These are phyloP conservation scores for Kodamaea sagamina DNA, from an alignment of 805 yeast species.

Conservation along the genomic window DNA sequence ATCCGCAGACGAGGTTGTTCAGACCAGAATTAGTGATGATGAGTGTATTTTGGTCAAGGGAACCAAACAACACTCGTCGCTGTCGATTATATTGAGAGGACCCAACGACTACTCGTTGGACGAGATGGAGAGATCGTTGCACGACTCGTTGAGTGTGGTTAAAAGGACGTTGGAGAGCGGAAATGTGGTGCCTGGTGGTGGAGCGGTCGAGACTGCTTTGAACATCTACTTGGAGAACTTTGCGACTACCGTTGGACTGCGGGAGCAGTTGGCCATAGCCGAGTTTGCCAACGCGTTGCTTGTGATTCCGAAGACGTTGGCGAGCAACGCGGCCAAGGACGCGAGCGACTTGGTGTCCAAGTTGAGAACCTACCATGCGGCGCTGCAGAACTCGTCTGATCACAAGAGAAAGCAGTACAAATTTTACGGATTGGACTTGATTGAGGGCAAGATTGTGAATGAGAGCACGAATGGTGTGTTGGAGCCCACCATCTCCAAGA, in stretches of 20 bases:
- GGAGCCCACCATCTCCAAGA: slow-evolving; percentile 92
- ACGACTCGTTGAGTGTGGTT: slow-evolving; percentile 91
- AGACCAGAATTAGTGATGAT: slow-evolving; percentile 90
- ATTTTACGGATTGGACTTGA: slow-evolving; percentile 89
- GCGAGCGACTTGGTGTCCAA: slow-evolving; percentile 93
- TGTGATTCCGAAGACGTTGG: slow-evolving; percentile 93
- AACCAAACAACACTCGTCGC: slow-evolving; percentile 85
- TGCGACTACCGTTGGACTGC: slow-evolving; percentile 95
- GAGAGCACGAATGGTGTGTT: slow-evolving; percentile 82
- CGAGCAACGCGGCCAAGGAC: slow-evolving; percentile 97
- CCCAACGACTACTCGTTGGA: slow-evolving; percentile 93
- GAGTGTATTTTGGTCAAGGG: slow-evolving; percentile 93
- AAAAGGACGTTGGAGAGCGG: slow-evolving; percentile 96
- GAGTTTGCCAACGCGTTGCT: slow-evolving; percentile 92
- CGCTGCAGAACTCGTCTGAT: slow-evolving; percentile 90
- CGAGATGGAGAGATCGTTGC: slow-evolving; percentile 97
- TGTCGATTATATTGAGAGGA: slow-evolving; percentile 92
- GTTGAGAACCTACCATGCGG: slow-evolving; percentile 94
- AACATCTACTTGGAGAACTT: slow-evolving; percentile 93
- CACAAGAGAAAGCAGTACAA: slow-evolving; percentile 80
- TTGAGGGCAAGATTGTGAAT: slow-evolving; percentile 89
- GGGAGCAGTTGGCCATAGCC: slow-evolving; percentile 97
- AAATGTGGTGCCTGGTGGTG: slow-evolving; percentile 96
- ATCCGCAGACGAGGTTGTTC: slow-evolving; percentile 84
- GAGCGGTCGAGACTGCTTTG: slow-evolving; percentile 97